Percentiles rank a stretch among this genome's conserved stretches.
These are phyloP conservation scores for Cystobasidium ongulense DNA, from an alignment of 768 basidiomycete species.

Conservation along the genomic window DNA sequence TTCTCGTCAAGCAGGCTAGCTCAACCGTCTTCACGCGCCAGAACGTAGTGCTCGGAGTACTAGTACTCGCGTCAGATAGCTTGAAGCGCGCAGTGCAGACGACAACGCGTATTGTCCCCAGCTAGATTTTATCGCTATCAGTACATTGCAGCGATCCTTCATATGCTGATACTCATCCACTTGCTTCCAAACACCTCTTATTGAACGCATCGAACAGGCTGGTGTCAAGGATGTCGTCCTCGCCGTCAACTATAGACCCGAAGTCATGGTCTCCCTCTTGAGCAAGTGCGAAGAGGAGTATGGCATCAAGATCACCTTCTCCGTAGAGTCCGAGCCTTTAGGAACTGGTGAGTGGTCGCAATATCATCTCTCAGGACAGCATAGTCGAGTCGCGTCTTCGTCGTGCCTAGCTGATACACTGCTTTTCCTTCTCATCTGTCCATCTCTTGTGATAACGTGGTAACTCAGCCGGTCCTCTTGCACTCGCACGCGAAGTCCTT, in stretches of 20 bases:
- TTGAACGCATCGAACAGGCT: slow-evolving; percentile 44
- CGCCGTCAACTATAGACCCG: slow-evolving; percentile 51
- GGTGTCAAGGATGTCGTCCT: slow-evolving; percentile 51
- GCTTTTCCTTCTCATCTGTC: neutral
- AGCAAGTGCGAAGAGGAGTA: slow-evolving; percentile 50
- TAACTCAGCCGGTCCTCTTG: slow-evolving; percentile 48
- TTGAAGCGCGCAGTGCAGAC: neutral
- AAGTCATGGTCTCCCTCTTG: slow-evolving; percentile 50
- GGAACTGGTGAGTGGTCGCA: slow-evolving; percentile 47
- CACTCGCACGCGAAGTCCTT: slow-evolving; percentile 49
- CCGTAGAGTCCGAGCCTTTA: slow-evolving; percentile 50
- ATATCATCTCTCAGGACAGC: neutral
- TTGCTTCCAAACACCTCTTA: no score
- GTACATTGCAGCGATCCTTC: neutral
- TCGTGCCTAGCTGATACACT: neutral
- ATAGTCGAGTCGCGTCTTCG: neutral
- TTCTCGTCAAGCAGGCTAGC: neutral
- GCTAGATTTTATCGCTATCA: neutral
- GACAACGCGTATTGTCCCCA: no score
- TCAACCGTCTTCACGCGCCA: no score
- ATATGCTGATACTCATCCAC: neutral
- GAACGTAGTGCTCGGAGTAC: no score
- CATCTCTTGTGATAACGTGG: neutral
- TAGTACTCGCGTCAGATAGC: no score
- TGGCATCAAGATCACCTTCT: slow-evolving; percentile 50